A percentile compares a stretch with the other conserved stretches of the same genome.
Evolutionary conservation across 352 stramenopile species (phyloP).

Genomic region (Globisporangium sylvaticum): DNA sequence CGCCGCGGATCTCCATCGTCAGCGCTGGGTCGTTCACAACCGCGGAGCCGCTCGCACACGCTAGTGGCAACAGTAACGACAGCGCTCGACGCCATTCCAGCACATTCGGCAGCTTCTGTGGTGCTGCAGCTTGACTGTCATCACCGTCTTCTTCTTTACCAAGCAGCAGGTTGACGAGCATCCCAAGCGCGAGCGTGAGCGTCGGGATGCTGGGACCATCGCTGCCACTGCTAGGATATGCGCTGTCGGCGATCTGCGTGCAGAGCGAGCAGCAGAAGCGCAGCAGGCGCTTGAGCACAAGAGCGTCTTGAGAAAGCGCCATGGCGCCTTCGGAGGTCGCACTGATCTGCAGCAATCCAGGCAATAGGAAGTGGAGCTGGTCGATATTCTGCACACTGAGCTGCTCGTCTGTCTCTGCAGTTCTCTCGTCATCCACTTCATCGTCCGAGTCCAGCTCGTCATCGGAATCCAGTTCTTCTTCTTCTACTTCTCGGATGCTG

Average conservation of each 20-base stretch:
- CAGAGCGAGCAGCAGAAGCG: slow-evolving; percentile 76
- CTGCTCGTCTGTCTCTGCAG: slow-evolving; percentile 27
- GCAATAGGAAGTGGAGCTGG: slow-evolving; percentile 77
- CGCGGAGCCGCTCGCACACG: slow-evolving; percentile 53
- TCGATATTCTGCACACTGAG: slow-evolving; percentile 48
- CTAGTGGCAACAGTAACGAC: slow-evolving; percentile 69
- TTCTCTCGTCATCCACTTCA: slow-evolving; percentile 34
- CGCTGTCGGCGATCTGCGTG: slow-evolving; percentile 42
- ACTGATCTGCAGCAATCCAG: slow-evolving; percentile 77
- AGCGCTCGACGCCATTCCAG: slow-evolving; percentile 70
- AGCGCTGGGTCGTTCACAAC: slow-evolving; percentile 47
- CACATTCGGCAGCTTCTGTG: slow-evolving; percentile 38
- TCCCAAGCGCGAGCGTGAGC: slow-evolving; percentile 68
- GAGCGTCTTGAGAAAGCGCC: slow-evolving; percentile 50
- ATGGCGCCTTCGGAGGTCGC: slow-evolving; percentile 52
- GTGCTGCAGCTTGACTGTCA: slow-evolving; percentile 3
- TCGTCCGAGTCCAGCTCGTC: slow-evolving; percentile 76
- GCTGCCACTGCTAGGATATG: slow-evolving; percentile 23
- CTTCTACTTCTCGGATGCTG: slow-evolving; percentile 14
- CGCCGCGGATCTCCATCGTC: slow-evolving; percentile 42
- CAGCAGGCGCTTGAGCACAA: slow-evolving; percentile 65
- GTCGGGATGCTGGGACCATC: slow-evolving; percentile 38
- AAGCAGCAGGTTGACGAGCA: slow-evolving; percentile 78
- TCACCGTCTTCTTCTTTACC: slow-evolving; percentile 42
- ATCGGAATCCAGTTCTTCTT: slow-evolving; percentile 46